A percentile compares a stretch with the other conserved stretches of the same genome.
phyloP scores from a whole-genome alignment of 306 rosid genomes.

The Medicago lupulina region DNA sequence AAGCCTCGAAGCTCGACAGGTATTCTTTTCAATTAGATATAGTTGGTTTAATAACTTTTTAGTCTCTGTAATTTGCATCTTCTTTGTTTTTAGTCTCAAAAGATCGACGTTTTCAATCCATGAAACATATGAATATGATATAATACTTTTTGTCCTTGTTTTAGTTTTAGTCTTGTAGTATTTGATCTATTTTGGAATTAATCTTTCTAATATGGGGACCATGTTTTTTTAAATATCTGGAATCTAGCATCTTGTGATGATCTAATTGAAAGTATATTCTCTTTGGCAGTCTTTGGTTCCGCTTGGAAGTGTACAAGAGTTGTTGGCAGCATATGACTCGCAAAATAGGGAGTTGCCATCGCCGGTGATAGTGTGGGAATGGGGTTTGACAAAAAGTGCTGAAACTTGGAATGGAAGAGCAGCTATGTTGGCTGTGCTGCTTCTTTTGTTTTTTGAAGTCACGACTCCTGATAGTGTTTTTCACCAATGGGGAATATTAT shows the following conservation, averaged over 20 bases:
- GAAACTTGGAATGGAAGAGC: conserved; percentile 99
- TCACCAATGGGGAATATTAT: conserved; percentile 88
- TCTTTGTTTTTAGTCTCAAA: not conserved
- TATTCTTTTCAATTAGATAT: conserved; percentile 33
- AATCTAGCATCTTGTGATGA: conserved; percentile 17
- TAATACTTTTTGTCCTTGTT: too few relatives aligned
- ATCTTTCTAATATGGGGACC: too few relatives aligned
- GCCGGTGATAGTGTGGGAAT: conserved; percentile 91
- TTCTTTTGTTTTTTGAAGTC: conserved; percentile 85
- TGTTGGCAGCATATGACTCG: conserved; percentile 87
- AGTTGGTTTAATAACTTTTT: not conserved
- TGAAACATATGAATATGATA: not conserved
- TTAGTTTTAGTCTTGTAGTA: too few relatives aligned
- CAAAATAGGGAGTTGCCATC: conserved; percentile 95
- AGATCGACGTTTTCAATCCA: not conserved
- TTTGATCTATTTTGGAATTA: too few relatives aligned
- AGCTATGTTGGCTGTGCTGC: conserved; percentile 95
- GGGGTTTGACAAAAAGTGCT: conserved; percentile 99
- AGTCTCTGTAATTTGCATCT: not conserved
- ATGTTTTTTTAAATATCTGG: not conserved
- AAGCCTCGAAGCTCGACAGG: conserved; percentile 98
- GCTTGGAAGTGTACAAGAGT: conserved; percentile 91
- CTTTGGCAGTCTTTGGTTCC: conserved; percentile 88
- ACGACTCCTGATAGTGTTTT: conserved; percentile 94
- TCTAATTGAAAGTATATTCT: conserved; percentile 44